Evolutionary conservation across 2,329 filamentous ascomycete genomes (phyloP).

Genomic region (Aspergillus japonicus): DNA sequence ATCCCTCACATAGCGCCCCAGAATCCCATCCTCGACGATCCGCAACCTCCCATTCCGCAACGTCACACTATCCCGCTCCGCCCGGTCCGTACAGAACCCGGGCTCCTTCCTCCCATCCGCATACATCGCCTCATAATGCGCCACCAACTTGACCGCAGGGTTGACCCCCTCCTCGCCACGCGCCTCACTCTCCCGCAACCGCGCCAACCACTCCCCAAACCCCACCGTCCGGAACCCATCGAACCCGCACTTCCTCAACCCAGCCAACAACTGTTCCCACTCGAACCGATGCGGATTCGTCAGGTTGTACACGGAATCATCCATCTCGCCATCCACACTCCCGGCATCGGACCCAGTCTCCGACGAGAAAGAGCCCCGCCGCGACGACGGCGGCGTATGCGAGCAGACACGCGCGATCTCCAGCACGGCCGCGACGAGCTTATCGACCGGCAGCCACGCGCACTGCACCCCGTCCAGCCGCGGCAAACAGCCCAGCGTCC

Average conservation of each 20-base stretch:
- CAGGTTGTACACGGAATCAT: constrained; percentile 33
- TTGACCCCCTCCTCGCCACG: constrained; percentile 30
- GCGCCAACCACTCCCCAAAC: constrained; percentile 34
- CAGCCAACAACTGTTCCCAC: constrained; percentile 35
- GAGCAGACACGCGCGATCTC: constrained; percentile 25
- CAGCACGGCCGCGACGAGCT: constrained; percentile 26
- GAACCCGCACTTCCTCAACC: constrained; percentile 31
- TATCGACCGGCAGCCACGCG: constrained; percentile 36
- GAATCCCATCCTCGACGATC: constrained; percentile 34
- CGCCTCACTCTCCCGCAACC: constrained; percentile 30
- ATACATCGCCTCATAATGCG: constrained; percentile 32
- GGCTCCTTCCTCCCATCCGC: constrained; percentile 1
- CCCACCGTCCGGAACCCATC: constrained; percentile 33
- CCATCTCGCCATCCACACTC: not conserved
- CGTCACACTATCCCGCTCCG: constrained; percentile 30
- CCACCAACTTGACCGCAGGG: constrained; percentile 34
- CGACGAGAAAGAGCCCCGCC: not conserved
- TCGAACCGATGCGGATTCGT: constrained; percentile 33
- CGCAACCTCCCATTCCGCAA: constrained; percentile 26
- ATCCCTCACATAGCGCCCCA: constrained; percentile 29
- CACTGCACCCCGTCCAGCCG: constrained; percentile 23
- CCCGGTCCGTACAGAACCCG: constrained; percentile 28
- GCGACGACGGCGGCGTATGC: not conserved
- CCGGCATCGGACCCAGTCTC: not conserved
- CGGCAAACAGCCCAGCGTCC: constrained; percentile 28